Evolutionary conservation across 257 asterid species (phyloP).

Genomic region (Pogostemon cablin): DNA sequence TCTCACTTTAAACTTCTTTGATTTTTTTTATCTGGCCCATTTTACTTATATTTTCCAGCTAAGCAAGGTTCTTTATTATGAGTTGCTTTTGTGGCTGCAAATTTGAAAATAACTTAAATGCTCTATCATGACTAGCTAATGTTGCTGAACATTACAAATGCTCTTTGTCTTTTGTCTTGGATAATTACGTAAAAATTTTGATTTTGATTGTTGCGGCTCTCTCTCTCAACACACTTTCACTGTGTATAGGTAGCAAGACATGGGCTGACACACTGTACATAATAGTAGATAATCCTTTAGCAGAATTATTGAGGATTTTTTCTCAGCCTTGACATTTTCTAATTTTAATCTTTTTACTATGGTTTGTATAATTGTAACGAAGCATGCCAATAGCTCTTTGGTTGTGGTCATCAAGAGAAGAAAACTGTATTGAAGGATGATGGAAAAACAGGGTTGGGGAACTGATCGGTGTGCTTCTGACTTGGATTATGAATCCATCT

Average conservation of each 20-base stretch:
- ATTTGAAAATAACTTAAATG: background rate
- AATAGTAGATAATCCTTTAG: slow-evolving; percentile 48
- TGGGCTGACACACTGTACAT: slow-evolving; percentile 73
- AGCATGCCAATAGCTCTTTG: slow-evolving; percentile 72
- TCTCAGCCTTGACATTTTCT: slow-evolving; percentile 33
- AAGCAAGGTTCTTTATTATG: background rate
- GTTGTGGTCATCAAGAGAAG: slow-evolving; percentile 46
- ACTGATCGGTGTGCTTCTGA: slow-evolving; percentile 67
- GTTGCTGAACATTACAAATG: background rate
- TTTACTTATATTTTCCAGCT: background rate
- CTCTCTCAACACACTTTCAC: background rate
- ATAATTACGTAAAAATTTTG: background rate
- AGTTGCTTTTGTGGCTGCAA: background rate
- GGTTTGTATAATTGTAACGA: slow-evolving; percentile 62
- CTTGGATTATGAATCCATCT: slow-evolving; percentile 56
- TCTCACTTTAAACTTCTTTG: no score
- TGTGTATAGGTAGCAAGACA: slow-evolving; percentile 70
- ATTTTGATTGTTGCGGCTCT: background rate
- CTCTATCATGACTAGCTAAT: background rate
- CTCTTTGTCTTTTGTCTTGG: background rate
- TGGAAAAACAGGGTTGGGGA: slow-evolving; percentile 33
- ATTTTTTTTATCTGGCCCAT: no score
- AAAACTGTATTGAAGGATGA: slow-evolving; percentile 27
- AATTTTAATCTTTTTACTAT: slow-evolving; percentile 40
- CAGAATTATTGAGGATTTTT: slow-evolving; percentile 38